Percentiles rank a stretch among this genome's conserved stretches.
Conservation (phyloP, 169 alveolate species). For the Cryptosporidium ubiquitum region DNA sequence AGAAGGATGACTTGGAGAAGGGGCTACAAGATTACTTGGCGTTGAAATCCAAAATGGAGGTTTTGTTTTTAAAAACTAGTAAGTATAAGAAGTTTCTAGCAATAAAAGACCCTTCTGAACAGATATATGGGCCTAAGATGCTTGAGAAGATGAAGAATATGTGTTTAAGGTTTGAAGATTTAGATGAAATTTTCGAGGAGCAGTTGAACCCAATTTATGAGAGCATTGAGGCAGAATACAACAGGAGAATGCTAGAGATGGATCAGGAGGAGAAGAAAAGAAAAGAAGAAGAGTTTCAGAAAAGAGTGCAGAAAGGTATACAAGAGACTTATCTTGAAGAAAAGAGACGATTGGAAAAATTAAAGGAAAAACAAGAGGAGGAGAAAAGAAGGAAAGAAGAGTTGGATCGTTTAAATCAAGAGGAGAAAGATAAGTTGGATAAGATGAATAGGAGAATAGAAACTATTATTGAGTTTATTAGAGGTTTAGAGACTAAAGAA, state of each 20-base stretch:
- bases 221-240: slow-evolving; percentile 17
- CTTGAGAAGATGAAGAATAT: slow-evolving; percentile 51
- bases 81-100: slow-evolving; percentile 47
- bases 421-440: slow-evolving; percentile 1
- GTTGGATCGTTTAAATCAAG: slow-evolving; percentile 22
- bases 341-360: slow-evolving; percentile 6
- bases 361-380: slow-evolving; percentile 26
- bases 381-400: slow-evolving; percentile 11
- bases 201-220: slow-evolving; percentile 38
- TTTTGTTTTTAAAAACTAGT: slow-evolving; percentile 13
- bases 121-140: slow-evolving; percentile 72
- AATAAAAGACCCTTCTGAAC: slow-evolving; percentile 29
- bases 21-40: slow-evolving; percentile 29
- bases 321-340: slow-evolving; percentile 67
- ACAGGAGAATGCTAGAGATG: slow-evolving; percentile 10
- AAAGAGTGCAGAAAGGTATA: slow-evolving; percentile 25
- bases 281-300: slow-evolving; percentile 42
- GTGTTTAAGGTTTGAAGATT: slow-evolving; percentile 38
- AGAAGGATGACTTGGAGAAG: slow-evolving; percentile 14
- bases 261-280: slow-evolving; percentile 26
- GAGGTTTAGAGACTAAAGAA: neutral
- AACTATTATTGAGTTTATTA: neutral
- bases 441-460: neutral
- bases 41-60: slow-evolving; percentile 34
- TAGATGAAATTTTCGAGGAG: slow-evolving; percentile 57